Percentiles rank a stretch among this genome's conserved stretches.
phyloP scores from a whole-genome alignment of 768 basidiomycete species.

The Coprinopsis cinerea region DNA sequence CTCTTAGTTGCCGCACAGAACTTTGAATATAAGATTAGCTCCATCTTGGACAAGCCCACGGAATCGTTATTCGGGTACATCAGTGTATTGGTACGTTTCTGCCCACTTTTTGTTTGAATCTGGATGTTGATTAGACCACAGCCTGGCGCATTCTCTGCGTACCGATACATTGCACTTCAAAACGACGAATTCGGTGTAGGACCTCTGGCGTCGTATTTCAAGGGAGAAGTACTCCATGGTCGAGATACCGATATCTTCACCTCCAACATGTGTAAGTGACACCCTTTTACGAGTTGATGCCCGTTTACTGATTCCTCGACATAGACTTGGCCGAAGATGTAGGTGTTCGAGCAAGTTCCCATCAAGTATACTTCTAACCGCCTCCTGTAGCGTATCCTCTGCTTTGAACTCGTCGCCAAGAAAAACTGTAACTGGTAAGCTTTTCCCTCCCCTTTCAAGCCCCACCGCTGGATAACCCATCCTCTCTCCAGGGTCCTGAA shows the following conservation, averaged over 20 bases:
- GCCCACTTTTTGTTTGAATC: background rate
- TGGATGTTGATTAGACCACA: slow-evolving; percentile 19
- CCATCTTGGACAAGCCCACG: slow-evolving; percentile 86
- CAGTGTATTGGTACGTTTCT: slow-evolving; percentile 66
- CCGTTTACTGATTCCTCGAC: slow-evolving; percentile 5
- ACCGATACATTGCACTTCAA: slow-evolving; percentile 83
- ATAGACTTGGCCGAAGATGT: slow-evolving; percentile 91
- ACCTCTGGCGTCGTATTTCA: slow-evolving; percentile 94
- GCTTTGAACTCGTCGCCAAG: slow-evolving; percentile 76
- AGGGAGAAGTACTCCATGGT: slow-evolving; percentile 84
- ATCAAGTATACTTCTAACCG: slow-evolving; percentile 1
- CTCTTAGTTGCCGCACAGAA: slow-evolving; percentile 83
- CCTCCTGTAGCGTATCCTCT: slow-evolving; percentile 62
- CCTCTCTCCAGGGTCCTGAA: slow-evolving; percentile 72
- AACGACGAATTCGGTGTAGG: slow-evolving; percentile 79
- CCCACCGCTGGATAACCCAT: slow-evolving; percentile 12
- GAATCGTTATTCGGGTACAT: slow-evolving; percentile 95
- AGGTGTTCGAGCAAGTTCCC: slow-evolving; percentile 17
- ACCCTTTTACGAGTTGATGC: background rate
- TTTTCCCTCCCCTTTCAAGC: background rate
- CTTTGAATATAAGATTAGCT: slow-evolving; percentile 91
- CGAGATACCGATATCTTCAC: slow-evolving; percentile 89
- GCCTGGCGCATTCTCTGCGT: slow-evolving; percentile 95
- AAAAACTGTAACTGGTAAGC: slow-evolving; percentile 70
- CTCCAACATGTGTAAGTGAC: slow-evolving; percentile 84